These are phyloP conservation scores for Kentomonas sorsogonicus DNA, from an alignment of 208 protist genomes.

Conservation along the genomic window DNA sequence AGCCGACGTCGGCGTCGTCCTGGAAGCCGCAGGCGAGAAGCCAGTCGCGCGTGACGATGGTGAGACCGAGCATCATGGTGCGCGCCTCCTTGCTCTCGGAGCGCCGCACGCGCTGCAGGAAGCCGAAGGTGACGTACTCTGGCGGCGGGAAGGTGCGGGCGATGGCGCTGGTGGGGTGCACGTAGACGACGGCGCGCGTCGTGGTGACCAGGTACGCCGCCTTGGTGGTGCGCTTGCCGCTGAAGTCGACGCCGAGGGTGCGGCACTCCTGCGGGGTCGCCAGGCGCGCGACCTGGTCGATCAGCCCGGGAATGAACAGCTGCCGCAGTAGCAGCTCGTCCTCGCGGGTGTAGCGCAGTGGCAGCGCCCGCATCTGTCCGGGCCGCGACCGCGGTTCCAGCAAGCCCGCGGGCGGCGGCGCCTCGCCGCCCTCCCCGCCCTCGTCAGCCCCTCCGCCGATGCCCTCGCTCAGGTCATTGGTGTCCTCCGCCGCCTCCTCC, in stretches of 20 bases:
- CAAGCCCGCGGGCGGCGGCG: no score
- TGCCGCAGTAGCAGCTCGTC: conserved; percentile 71
- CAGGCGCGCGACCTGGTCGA: conserved; percentile 84
- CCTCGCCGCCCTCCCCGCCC: no score
- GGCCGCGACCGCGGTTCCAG: no score
- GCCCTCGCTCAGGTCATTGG: conserved; percentile 28
- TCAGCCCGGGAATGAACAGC: conserved; percentile 81
- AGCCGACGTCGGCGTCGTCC: conserved; percentile 14
- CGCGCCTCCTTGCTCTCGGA: conserved; percentile 67
- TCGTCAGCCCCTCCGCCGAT: background rate
- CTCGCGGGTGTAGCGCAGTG: conserved; percentile 31
- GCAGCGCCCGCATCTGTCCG: no score
- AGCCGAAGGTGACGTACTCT: conserved; percentile 81
- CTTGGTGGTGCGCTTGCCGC: conserved; percentile 69
- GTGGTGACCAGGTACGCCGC: conserved; percentile 74
- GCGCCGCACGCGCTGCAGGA: conserved; percentile 65
- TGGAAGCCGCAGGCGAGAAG: conserved; percentile 55
- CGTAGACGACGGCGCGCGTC: conserved; percentile 63
- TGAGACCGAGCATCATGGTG: conserved; percentile 87
- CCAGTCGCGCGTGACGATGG: conserved; percentile 85
- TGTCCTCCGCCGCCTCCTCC: conserved; percentile 30
- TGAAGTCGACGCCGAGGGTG: conserved; percentile 76
- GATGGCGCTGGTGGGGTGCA: conserved; percentile 83
- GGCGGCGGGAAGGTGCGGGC: conserved; percentile 78
- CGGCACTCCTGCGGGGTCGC: conserved; percentile 88